phyloP scores from a whole-genome alignment of 805 yeast genomes.

The Clavispora asparagi region DNA sequence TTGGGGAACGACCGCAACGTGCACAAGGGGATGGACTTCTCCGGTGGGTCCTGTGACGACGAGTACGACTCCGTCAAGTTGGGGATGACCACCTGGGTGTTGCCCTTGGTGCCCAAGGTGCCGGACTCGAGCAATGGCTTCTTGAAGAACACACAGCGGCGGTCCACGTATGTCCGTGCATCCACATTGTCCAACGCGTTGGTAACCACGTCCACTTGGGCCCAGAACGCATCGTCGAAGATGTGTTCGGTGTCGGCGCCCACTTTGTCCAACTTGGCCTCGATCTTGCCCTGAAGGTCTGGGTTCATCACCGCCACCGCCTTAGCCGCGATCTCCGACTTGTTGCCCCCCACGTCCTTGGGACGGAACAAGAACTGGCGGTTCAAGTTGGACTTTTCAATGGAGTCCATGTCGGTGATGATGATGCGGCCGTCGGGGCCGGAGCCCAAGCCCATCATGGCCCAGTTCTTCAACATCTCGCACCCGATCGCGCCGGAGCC shows the following conservation, averaged over 20 bases:
- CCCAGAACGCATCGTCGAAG: slow-evolving; percentile 85
- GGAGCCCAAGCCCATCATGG: slow-evolving; percentile 89
- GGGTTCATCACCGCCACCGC: slow-evolving; percentile 88
- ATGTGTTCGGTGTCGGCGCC: slow-evolving; percentile 89
- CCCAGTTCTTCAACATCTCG: slow-evolving; percentile 98
- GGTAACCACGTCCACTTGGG: slow-evolving; percentile 77
- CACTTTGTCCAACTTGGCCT: slow-evolving; percentile 76
- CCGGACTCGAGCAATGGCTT: slow-evolving; percentile 94
- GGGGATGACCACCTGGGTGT: slow-evolving; percentile 95
- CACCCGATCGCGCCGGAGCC: slow-evolving; percentile 99
- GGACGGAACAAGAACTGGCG: slow-evolving; percentile 95
- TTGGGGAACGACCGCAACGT: slow-evolving; percentile 96
- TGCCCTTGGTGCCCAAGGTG: slow-evolving; percentile 97
- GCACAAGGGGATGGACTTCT: slow-evolving; percentile 94
- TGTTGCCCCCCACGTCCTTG: slow-evolving; percentile 86
- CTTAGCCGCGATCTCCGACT: slow-evolving; percentile 82
- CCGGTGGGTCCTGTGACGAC: slow-evolving; percentile 97
- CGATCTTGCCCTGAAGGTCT: slow-evolving; percentile 71
- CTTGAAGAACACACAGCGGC: slow-evolving; percentile 89
- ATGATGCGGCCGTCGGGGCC: slow-evolving; percentile 82
- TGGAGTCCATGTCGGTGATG: slow-evolving; percentile 91
- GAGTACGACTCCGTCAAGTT: slow-evolving; percentile 92
- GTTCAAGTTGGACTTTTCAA: slow-evolving; percentile 92
- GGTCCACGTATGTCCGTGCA: slow-evolving; percentile 95
- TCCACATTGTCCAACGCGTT: slow-evolving; percentile 97